A percentile compares a stretch with the other conserved stretches of the same genome.
phyloP scores from a whole-genome alignment of 257 asterid species.

The Solanum raphanifolium region DNA sequence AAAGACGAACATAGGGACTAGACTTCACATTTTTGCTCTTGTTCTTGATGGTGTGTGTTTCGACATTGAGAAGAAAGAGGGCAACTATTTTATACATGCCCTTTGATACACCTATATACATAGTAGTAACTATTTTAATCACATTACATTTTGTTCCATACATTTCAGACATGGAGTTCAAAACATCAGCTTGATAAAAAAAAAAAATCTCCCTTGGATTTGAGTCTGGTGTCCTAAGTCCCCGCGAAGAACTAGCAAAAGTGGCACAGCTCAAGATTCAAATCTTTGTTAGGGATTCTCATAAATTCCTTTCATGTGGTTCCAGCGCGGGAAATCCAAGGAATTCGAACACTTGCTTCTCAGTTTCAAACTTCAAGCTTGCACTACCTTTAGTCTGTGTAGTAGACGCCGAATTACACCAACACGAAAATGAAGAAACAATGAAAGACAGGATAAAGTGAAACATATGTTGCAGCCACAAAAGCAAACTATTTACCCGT shows the following conservation, averaged over 20 bases:
- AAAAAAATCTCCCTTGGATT: background rate
- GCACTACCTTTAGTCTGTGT: conserved; percentile 75
- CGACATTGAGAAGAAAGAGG: no score
- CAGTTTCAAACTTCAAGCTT: conserved; percentile 70
- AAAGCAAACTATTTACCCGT: conserved; percentile 38
- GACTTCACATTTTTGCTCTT: no score
- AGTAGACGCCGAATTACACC: background rate
- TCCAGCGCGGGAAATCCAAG: conserved; percentile 81
- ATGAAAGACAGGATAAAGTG: background rate
- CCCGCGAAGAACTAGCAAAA: background rate
- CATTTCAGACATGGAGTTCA: background rate
- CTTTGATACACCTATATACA: background rate
- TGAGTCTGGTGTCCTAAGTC: background rate
- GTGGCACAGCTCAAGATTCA: background rate
- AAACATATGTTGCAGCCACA: background rate
- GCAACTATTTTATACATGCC: background rate
- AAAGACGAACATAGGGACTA: no score
- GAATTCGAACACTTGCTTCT: conserved; percentile 80
- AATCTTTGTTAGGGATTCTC: conserved; percentile 3
- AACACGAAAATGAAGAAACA: background rate
- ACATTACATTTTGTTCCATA: background rate
- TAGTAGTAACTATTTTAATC: background rate
- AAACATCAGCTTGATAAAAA: background rate
- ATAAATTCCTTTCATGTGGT: conserved; percentile 74
- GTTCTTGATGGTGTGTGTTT: no score